Percentiles rank a stretch among this genome's conserved stretches.
These are phyloP conservation scores for Termitomyces sp. DNA, from an alignment of 768 basidiomycete species.

Conservation along the genomic window DNA sequence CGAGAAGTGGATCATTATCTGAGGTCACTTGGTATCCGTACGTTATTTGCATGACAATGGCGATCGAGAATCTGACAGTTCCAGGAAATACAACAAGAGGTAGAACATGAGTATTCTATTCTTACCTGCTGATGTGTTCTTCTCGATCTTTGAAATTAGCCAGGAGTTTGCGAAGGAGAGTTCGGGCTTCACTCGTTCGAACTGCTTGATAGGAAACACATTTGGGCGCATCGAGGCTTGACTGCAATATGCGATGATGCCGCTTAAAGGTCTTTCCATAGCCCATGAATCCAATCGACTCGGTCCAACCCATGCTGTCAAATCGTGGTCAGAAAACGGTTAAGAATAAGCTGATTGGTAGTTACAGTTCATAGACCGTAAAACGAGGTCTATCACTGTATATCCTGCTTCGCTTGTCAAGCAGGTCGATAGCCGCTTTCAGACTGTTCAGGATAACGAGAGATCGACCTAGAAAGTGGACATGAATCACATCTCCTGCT, in stretches of 20 bases:
- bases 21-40: conserved; percentile 33
- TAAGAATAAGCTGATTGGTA: not conserved
- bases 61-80: conserved; percentile 9
- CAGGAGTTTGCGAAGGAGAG: conserved; percentile 29
- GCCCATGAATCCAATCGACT: conserved; percentile 9
- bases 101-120: not conserved
- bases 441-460: conserved; percentile 19
- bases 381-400: conserved; percentile 19
- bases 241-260: conserved; percentile 19
- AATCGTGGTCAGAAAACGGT: not conserved
- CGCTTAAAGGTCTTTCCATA: conserved; percentile 20
- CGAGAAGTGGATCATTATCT: conserved; percentile 37
- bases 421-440: conserved; percentile 16
- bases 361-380: conserved; percentile 20
- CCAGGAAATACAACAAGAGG: not conserved
- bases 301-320: conserved; percentile 17
- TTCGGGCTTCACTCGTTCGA: conserved; percentile 27
- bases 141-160: conserved; percentile 22
- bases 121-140: conserved; percentile 30
- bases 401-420: conserved; percentile 16
- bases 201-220: conserved; percentile 21
- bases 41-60: conserved; percentile 26
- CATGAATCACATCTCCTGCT: conserved; percentile 17
- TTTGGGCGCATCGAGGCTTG: conserved; percentile 19
- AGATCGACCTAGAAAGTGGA: conserved; percentile 10